Evolutionary conservation across 2,329 filamentous ascomycete genomes (phyloP), one percentile per base, ranked within the genome.

Genomic region (Penicillium sp.): DNA sequence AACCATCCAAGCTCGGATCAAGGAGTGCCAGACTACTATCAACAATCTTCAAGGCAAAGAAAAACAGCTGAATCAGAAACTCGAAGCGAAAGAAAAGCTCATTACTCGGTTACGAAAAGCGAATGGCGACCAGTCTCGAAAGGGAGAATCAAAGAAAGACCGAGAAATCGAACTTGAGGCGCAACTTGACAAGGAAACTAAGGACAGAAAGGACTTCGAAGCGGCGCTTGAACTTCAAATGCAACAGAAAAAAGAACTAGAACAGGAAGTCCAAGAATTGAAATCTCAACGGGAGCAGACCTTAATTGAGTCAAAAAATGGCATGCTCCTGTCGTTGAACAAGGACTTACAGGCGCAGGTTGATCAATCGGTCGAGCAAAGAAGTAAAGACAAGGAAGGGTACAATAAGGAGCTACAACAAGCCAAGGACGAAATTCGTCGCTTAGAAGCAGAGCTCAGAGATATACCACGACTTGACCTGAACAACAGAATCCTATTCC

Each of bases 251-350:
- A n/a, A 51, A 47, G 12, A 51, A 26, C 18, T 51, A 42, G 18
- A 42, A 40, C 33, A 51, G 16, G 33, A 51, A 40, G n/a, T 51
- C 48, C 30, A 51, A 42, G 48, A 8, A 51, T n/a, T 51, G 33
- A 51, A 40, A 23, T 23, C 48, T 51, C 11, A 51, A 23, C 20
- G 14, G 12, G 33, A 24, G 24, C 33, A 51, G 12, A 33, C 8
- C 28, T n/a, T 47, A 47, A 47, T 28, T 14, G 45, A n/a, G n/a
- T n/a, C 24, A 40, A 20, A 52, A 42, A 52, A 52, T 11, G 20
- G 33, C 16, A 52, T 50, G 26, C 26, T 50, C 33, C 28, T 50
- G 33, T 50, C 47, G 9, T 50, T 50, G n/a, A 50, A 50, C n/a
- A 50, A 50, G 21, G n/a, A 35, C 47, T 50, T 50, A 16, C 26